Percentiles rank a stretch among this genome's conserved stretches.
Evolutionary conservation across 345 rosid species (phyloP).

Genomic region (Carallia brachiata): DNA sequence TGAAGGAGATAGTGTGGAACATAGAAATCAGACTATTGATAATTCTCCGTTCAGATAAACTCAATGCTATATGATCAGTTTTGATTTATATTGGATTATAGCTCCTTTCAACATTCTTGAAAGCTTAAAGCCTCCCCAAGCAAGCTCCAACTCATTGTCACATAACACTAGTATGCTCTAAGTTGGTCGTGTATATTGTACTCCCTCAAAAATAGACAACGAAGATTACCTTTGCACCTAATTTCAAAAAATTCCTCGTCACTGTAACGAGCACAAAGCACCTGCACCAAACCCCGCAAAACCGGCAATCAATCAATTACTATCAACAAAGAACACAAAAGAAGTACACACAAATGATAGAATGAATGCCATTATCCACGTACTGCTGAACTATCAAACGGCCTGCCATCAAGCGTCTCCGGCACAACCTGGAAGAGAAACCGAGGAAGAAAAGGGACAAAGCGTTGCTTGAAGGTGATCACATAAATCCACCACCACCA

Average conservation of each 20-base stretch:
- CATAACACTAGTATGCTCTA: background rate
- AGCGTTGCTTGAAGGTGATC: background rate
- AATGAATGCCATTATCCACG: constrained; percentile 26
- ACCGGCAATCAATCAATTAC: background rate
- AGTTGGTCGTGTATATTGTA: background rate
- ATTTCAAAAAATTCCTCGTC: constrained; percentile 75
- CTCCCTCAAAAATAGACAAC: background rate
- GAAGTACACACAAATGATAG: background rate
- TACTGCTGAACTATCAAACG: constrained; percentile 55
- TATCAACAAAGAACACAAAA: background rate
- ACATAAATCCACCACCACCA: background rate
- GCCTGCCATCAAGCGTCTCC: constrained; percentile 67
- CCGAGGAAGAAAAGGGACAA: background rate
- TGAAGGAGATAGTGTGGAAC: background rate
- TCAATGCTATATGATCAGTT: background rate
- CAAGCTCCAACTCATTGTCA: too few species aligned
- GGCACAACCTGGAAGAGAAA: constrained; percentile 54
- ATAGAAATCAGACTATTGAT: background rate
- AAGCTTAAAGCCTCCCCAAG: background rate
- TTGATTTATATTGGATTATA: too few species aligned
- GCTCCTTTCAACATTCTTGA: background rate
- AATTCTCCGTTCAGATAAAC: background rate
- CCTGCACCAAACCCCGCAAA: constrained; percentile 40
- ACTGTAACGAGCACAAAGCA: constrained; percentile 74
- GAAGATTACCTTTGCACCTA: constrained; percentile 65